A percentile compares a stretch with the other conserved stretches of the same genome.
These are phyloP conservation scores for Skeletonema costatum DNA, from an alignment of 108 stramenopile species.

Conservation along the genomic window DNA sequence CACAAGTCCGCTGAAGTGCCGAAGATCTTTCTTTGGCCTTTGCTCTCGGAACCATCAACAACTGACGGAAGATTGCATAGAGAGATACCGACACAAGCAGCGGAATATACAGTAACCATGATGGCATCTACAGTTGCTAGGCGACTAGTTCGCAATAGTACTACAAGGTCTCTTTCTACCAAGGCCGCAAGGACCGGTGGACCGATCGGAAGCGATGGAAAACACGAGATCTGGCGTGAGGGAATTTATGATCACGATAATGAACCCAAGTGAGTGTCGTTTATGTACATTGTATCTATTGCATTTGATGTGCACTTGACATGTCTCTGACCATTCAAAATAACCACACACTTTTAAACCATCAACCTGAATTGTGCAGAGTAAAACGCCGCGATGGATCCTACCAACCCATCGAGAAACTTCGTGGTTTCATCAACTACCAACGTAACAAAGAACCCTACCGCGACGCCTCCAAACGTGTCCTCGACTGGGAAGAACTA, in stretches of 20 bases:
- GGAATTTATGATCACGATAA: constrained; percentile 91
- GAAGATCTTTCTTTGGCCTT: neutral
- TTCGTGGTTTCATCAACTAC: constrained; percentile 95
- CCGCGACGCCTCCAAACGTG: constrained; percentile 87
- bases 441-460: constrained; percentile 96
- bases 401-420: constrained; percentile 85
- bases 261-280: constrained; percentile 80
- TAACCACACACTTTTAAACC: neutral
- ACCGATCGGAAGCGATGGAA: constrained; percentile 81
- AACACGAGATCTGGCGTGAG: constrained; percentile 92
- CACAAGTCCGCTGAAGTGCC: neutral
- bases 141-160: constrained; percentile 7
- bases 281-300: neutral
- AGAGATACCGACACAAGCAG: neutral
- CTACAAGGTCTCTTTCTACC: constrained; percentile 28
- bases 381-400: constrained; percentile 93
- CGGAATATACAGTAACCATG: neutral
- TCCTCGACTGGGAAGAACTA: constrained; percentile 95
- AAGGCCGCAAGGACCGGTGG: constrained; percentile 44
- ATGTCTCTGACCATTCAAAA: neutral
- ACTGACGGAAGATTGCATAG: neutral
- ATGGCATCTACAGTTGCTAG: constrained; percentile 28
- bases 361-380: constrained; percentile 29
- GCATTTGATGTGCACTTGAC: neutral
- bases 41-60: neutral